These are phyloP conservation scores for Meyerozyma elateridarum DNA, from an alignment of 1,139 yeast species.

Conservation along the genomic window DNA sequence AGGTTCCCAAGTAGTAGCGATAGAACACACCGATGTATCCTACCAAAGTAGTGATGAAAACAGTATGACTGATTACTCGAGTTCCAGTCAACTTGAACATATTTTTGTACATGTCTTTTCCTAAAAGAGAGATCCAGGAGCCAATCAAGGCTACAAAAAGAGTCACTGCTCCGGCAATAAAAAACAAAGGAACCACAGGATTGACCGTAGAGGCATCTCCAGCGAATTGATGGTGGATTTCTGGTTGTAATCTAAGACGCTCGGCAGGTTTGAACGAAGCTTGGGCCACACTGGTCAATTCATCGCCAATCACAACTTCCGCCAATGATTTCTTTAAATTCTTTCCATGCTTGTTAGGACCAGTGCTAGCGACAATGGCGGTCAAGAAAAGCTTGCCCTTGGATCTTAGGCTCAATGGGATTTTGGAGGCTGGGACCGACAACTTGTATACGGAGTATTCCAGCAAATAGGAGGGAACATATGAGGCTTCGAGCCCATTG, in stretches of 20 bases:
- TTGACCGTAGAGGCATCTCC: constrained; percentile 52
- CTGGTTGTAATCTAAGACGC: constrained; percentile 52
- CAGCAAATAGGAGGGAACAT: constrained; percentile 15
- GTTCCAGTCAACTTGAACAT: constrained; percentile 22
- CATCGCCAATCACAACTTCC: constrained; percentile 30
- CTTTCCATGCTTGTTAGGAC: constrained; percentile 10
- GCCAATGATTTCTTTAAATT: constrained; percentile 28
- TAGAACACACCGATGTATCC: constrained; percentile 62
- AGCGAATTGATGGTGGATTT: constrained; percentile 66
- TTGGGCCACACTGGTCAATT: constrained; percentile 20
- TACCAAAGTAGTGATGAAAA: constrained; percentile 49
- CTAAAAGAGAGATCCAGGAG: constrained; percentile 45
- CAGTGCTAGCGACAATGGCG: constrained; percentile 22
- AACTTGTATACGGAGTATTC: constrained; percentile 12
- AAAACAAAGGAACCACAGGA: constrained; percentile 49
- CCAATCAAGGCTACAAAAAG: constrained; percentile 41
- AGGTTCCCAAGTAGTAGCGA: constrained; percentile 63
- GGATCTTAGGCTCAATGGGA: constrained; percentile 36
- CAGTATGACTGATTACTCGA: constrained; percentile 33
- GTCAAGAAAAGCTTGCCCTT: constrained; percentile 29
- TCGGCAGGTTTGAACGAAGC: constrained; percentile 24
- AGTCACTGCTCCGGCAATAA: constrained; percentile 41
- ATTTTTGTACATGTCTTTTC: constrained; percentile 40
- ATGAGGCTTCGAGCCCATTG: constrained; percentile 15
- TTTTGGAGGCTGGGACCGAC: constrained; percentile 24